Conservation (phyloP, 805 yeast species). For the Brettanomyces naardenensis region DNA sequence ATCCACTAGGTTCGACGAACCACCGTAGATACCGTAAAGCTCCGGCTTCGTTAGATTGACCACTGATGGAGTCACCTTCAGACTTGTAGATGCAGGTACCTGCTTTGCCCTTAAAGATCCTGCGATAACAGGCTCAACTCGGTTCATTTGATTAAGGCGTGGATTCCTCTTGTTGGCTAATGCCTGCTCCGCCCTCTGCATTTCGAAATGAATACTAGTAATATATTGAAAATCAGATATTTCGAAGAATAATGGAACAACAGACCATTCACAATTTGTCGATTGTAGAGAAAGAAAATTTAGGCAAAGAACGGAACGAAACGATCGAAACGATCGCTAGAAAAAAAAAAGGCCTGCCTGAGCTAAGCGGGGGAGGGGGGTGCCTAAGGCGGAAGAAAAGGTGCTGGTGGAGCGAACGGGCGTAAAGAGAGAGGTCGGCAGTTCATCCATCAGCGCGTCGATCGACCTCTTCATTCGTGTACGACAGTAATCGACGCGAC, state of each 20-base stretch:
- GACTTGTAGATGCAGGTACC: neutral
- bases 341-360: too few relatives aligned
- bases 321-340: too few relatives aligned
- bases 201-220: neutral
- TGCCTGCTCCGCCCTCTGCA: constrained; percentile 1
- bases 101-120: neutral
- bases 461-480: too few relatives aligned
- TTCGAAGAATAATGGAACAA: neutral
- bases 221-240: neutral
- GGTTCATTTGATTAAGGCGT: neutral
- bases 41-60: constrained; percentile 19
- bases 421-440: too few relatives aligned
- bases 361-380: too few relatives aligned
- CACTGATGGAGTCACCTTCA: constrained; percentile 2
- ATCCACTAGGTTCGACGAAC: constrained; percentile 10
- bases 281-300: too few relatives aligned
- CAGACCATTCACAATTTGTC: neutral
- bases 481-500: too few relatives aligned
- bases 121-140: neutral
- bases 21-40: constrained; percentile 21
- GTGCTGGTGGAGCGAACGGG: too few relatives aligned
- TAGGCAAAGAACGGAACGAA: too few relatives aligned
- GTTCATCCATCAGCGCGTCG: too few relatives aligned
- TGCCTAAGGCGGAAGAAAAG: too few relatives aligned
- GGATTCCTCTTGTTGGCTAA: constrained; percentile 1